These are phyloP conservation scores for Emmonsia crescens DNA, from an alignment of 2,329 filamentous ascomycete genomes.

Conservation along the genomic window DNA sequence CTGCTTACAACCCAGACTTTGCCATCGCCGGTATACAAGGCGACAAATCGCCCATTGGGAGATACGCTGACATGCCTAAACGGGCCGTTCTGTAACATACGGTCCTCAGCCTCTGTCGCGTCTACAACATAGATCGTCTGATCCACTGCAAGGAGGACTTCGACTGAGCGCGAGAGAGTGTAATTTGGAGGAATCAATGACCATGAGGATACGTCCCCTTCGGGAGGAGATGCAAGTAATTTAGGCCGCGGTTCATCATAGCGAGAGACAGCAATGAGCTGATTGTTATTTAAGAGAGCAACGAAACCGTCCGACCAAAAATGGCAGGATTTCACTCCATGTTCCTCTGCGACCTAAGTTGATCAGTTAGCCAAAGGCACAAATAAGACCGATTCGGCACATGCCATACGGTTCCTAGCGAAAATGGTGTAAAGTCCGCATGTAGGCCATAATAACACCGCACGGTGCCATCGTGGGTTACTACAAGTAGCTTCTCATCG, in stretches of 20 bases:
- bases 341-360: constrained; percentile 63
- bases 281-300: constrained; percentile 78
- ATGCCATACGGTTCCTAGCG: constrained; percentile 58
- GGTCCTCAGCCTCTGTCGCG: constrained; percentile 80
- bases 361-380: constrained; percentile 1
- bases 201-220: constrained; percentile 78
- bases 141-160: constrained; percentile 76
- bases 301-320: constrained; percentile 94
- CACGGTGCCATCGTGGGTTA: constrained; percentile 82
- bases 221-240: constrained; percentile 62
- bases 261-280: constrained; percentile 71
- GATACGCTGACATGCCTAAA: constrained; percentile 87
- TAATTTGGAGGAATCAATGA: constrained; percentile 76
- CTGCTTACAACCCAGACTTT: constrained; percentile 88
- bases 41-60: constrained; percentile 78
- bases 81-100: constrained; percentile 79
- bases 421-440: constrained; percentile 90
- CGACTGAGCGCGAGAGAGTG: constrained; percentile 83
- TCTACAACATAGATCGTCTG: constrained; percentile 81
- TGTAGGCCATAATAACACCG: constrained; percentile 86
- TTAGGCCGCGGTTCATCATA: constrained; percentile 87
- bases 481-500: constrained; percentile 79
- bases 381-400: background rate
- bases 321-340: constrained; percentile 74
- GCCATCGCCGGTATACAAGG: constrained; percentile 74